Percentiles rank a stretch among this genome's conserved stretches.
Evolutionary conservation across 768 basidiomycete species (phyloP).

Genomic region (Mycena vulgaris): DNA sequence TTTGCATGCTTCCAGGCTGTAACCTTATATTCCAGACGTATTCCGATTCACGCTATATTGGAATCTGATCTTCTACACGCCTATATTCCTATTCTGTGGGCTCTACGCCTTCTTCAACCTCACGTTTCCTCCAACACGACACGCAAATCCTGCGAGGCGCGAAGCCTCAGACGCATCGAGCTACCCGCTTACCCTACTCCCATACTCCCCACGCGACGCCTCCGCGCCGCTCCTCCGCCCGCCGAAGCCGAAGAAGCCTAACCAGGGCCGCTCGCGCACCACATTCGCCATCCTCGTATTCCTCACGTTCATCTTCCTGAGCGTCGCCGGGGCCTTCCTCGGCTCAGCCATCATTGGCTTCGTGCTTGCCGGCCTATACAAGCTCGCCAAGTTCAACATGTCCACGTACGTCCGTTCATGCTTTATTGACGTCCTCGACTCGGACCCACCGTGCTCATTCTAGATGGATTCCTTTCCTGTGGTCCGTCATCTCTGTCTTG

Average conservation of each 20-base stretch:
- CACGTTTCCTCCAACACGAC: conserved; percentile 59
- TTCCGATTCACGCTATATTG: conserved; percentile 70
- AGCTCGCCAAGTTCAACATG: conserved; percentile 63
- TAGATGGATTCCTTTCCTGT: conserved; percentile 44
- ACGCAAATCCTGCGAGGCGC: conserved; percentile 4
- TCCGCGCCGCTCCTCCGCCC: conserved; percentile 28
- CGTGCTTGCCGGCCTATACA: conserved; percentile 61
- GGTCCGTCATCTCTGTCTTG: conserved; percentile 38
- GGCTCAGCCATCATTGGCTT: conserved; percentile 64
- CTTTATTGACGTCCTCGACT: background rate
- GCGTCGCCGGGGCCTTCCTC: conserved; percentile 63
- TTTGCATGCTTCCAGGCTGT: background rate
- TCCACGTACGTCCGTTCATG: conserved; percentile 58
- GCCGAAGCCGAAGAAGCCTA: conserved; percentile 43
- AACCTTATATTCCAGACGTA: conserved; percentile 52
- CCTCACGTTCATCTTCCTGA: conserved; percentile 56
- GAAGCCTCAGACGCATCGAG: conserved; percentile 22
- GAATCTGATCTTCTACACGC: conserved; percentile 66
- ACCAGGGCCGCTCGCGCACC: conserved; percentile 61
- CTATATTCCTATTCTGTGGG: conserved; percentile 65
- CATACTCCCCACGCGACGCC: conserved; percentile 32
- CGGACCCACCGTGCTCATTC: background rate
- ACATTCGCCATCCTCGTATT: conserved; percentile 65
- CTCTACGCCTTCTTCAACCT: conserved; percentile 68
- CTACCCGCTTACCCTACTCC: conserved; percentile 35